A percentile compares a stretch with the other conserved stretches of the same genome.
Evolutionary conservation across 75 land plant genomes (phyloP).

Genomic region (Picea sitchensis): DNA sequence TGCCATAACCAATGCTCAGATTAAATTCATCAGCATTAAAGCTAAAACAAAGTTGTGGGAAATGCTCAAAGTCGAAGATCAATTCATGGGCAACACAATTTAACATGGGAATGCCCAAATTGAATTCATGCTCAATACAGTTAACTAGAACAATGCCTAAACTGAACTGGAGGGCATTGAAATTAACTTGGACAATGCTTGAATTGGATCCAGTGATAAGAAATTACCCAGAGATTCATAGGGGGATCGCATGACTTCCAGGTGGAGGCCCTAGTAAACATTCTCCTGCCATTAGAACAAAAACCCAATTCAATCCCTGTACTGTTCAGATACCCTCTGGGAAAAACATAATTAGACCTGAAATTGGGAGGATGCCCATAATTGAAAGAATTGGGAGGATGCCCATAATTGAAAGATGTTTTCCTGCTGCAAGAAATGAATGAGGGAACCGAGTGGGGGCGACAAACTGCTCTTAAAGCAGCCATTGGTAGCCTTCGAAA

Average conservation of each 20-base stretch:
- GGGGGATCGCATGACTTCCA: constrained; percentile 53
- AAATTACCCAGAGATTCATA: constrained; percentile 65
- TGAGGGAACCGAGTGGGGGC: constrained; percentile 34
- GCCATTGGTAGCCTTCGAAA: constrained; percentile 16
- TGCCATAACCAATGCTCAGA: background rate
- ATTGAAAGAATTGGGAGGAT: background rate
- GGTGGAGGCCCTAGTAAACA: constrained; percentile 31
- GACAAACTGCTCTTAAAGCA: constrained; percentile 43
- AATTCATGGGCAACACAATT: background rate
- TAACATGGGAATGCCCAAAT: background rate
- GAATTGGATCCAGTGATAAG: background rate
- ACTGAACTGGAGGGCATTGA: background rate
- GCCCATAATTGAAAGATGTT: constrained; percentile 6
- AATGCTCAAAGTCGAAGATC: background rate
- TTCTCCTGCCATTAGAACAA: constrained; percentile 27
- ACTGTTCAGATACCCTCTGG: background rate
- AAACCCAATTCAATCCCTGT: constrained; percentile 6
- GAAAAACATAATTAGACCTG: constrained; percentile 7
- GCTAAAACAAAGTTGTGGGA: background rate
- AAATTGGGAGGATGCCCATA: constrained; percentile 8
- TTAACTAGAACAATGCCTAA: background rate
- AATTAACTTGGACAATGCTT: no score
- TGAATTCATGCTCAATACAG: background rate
- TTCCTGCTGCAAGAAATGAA: constrained; percentile 19
- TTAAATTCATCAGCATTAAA: background rate